Base-by-base conservation (phyloP, 768 basidiomycete species). In the Tylopilus rubrobrunneus region DNA sequence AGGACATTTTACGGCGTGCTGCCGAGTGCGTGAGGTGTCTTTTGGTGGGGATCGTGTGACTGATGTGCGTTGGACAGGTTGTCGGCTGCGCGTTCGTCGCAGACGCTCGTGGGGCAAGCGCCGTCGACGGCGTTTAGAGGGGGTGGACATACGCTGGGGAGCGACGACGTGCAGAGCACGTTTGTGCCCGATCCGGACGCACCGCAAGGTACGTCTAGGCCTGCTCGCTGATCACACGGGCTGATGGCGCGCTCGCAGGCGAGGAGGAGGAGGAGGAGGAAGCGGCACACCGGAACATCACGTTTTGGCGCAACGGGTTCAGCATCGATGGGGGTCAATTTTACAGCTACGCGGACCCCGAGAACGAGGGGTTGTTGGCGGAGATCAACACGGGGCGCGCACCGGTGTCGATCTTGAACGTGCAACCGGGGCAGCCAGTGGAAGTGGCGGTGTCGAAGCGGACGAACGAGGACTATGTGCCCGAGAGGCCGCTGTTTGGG, bases 281-380 rank as follows among this genome's bases (percentile, higher is more conserved):
- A 55, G 76, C 80, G 4, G 86, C 77, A 0, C 80, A 85, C 45
- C 84, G 96, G 9, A 78, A 81, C 51, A 74, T 98, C 41, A 94
- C 87, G 0, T 90, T 98, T 73, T 98, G 96, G 96, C 79, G 85
- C 39, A 81, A 98, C 55, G 97, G 97, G 0, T 98, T 97, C 71
- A 85, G 85, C 45, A 81, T 98, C 43, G 91, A 97, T 63, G 91
- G 93, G 57, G 92, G 93, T 6, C 85, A 86, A 29, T 74, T 98
- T 51, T 80, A 89, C 80, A 75, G 79, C 21, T 97, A 97, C 66
- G 87, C 89, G 52, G 84, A 94, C 56, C 89, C 91, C 0, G 76
- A 74, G 17, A 84, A 93, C 58, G 76, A 81, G 40, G 77, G 79
- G 49, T 70, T 92, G 11, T 74, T 98, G 7, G 75, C 76, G 1